A percentile compares a stretch with the other conserved stretches of the same genome.
Conservation (phyloP, 345 rosid species). For the Camelina neglecta region DNA sequence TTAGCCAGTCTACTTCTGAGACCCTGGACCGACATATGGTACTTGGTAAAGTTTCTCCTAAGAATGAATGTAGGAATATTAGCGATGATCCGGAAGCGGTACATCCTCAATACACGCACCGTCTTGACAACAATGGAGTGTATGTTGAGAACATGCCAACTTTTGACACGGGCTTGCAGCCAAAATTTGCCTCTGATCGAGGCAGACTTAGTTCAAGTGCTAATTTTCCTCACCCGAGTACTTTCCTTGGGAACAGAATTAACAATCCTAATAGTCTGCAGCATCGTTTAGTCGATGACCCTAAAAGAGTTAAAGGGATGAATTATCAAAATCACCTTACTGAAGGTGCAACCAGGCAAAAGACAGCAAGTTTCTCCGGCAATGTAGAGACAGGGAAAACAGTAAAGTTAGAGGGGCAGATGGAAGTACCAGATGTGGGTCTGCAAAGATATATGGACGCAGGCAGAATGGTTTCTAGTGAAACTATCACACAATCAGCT, state of each 20-base stretch:
- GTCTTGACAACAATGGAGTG: constrained; percentile 50
- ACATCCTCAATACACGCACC: constrained; percentile 43
- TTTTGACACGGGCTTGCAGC: constrained; percentile 52
- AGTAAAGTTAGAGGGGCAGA: constrained; percentile 51
- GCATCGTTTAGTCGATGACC: constrained; percentile 50
- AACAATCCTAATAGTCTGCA: constrained; percentile 52
- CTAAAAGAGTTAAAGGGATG: constrained; percentile 40
- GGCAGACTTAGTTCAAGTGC: constrained; percentile 49
- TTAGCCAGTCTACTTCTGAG: constrained; percentile 60
- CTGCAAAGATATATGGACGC: constrained; percentile 49
- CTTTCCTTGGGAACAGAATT: constrained; percentile 51
- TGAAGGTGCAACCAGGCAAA: constrained; percentile 50
- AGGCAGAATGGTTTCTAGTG: constrained; percentile 45
- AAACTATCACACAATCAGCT: constrained; percentile 47
- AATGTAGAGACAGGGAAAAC: constrained; percentile 63
- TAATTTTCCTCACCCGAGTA: constrained; percentile 41
- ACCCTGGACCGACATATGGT: constrained; percentile 41
- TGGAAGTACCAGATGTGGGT: constrained; percentile 51
- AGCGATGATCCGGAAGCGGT: constrained; percentile 44
- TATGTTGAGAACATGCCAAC: constrained; percentile 47
- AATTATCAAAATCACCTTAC: constrained; percentile 46
- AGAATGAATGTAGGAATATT: constrained; percentile 52
- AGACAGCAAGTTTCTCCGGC: constrained; percentile 50
- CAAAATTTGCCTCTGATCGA: constrained; percentile 52
- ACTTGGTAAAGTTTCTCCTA: constrained; percentile 48